phyloP scores from a whole-genome alignment of 176 grass and related monocot species.

The Puya raimondii region DNA sequence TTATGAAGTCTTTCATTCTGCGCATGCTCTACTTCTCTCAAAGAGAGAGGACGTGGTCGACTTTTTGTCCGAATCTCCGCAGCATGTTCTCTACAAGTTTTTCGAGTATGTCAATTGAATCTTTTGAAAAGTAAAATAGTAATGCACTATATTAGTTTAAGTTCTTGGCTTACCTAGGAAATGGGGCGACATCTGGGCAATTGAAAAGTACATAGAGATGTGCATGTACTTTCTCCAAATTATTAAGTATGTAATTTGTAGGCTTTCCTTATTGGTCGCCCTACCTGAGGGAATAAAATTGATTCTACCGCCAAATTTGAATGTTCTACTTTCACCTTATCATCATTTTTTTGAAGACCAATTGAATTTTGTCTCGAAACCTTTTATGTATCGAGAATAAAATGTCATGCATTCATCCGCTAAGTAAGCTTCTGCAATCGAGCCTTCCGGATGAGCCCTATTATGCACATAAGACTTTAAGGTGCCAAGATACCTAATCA shows the following conservation, averaged over 20 bases:
- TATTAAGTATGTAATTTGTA: background rate
- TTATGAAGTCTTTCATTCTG: too few relatives aligned
- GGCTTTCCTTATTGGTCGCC: conserved; percentile 13
- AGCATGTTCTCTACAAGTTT: too few relatives aligned
- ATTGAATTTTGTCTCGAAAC: conserved; percentile 14
- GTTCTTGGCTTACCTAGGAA: conserved; percentile 4
- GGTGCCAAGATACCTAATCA: conserved; percentile 3
- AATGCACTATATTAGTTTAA: too few relatives aligned
- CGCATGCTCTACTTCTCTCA: too few relatives aligned
- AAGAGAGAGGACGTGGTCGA: too few relatives aligned
- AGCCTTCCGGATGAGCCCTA: conserved; percentile 17
- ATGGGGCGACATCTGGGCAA: conserved; percentile 1
- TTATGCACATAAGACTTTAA: background rate
- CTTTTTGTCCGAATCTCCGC: too few relatives aligned
- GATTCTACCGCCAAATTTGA: background rate
- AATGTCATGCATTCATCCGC: conserved; percentile 18
- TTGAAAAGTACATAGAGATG: conserved; percentile 24
- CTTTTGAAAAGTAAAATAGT: too few relatives aligned
- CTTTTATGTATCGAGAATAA: conserved; percentile 11
- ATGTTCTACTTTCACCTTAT: background rate
- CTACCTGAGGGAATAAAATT: background rate
- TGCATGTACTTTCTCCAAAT: conserved; percentile 17
- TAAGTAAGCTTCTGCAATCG: conserved; percentile 9
- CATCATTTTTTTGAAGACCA: background rate
- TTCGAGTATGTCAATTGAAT: too few relatives aligned